A percentile compares a stretch with the other conserved stretches of the same genome.
Evolutionary conservation across 306 rosid species (phyloP).

Genomic region (Malus orientalis): DNA sequence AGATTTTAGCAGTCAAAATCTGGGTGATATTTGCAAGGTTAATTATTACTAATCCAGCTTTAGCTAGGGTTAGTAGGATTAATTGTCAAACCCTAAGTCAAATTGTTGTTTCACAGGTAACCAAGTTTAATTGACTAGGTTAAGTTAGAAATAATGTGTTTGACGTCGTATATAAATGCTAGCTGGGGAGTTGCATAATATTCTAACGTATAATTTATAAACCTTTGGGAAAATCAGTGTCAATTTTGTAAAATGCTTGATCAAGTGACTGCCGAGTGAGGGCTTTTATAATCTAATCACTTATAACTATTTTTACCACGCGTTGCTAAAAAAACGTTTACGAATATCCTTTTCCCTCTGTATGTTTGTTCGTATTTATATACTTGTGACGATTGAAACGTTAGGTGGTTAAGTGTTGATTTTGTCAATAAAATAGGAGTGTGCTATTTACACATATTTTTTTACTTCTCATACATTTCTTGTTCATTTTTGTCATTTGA

Average conservation of each 20-base stretch:
- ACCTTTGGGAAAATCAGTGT: neutral
- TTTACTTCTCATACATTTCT: rapidly evolving
- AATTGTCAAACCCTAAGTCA: neutral
- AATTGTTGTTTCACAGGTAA: neutral
- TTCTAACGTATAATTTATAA: neutral
- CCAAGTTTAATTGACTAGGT: neutral
- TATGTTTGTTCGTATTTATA: neutral
- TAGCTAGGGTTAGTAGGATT: neutral
- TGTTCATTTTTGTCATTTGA: too few relatives aligned
- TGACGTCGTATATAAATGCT: neutral
- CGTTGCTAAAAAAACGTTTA: too few relatives aligned
- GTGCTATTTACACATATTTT: rapidly evolving
- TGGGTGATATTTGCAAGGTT: neutral
- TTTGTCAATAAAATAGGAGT: too few relatives aligned
- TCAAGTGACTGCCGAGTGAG: too few relatives aligned
- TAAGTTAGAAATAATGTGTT: neutral
- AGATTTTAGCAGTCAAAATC: neutral
- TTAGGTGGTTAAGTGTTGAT: too few relatives aligned
- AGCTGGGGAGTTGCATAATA: neutral
- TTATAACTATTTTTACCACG: too few relatives aligned
- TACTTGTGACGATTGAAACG: too few relatives aligned
- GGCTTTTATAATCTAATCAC: too few relatives aligned
- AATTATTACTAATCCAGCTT: neutral
- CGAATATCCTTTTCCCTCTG: neutral
- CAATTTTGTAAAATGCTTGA: too few relatives aligned